Evolutionary conservation across 495 filamentous ascomycete species (phyloP).

Genomic region (Hypomontagnella submonticulosa): DNA sequence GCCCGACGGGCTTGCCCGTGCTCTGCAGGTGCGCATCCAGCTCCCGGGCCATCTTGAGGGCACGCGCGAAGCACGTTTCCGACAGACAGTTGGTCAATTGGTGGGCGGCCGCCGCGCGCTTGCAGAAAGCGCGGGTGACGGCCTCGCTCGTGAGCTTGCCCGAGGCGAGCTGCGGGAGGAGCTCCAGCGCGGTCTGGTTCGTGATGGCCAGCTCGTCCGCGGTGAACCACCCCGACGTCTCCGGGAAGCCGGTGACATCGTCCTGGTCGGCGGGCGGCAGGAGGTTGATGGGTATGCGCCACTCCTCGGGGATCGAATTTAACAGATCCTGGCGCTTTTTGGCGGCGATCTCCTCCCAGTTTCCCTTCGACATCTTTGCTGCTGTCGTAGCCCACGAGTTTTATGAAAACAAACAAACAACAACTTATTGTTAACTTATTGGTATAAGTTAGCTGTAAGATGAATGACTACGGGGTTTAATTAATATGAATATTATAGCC

Average conservation of each 20-base stretch:
- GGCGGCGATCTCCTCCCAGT: conserved; percentile 53
- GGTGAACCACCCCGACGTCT: conserved; percentile 53
- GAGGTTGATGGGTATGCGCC: conserved; percentile 52
- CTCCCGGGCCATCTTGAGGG: conserved; percentile 35
- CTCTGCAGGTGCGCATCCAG: conserved; percentile 67
- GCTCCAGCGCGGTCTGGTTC: conserved; percentile 39
- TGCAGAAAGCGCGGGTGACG: conserved; percentile 53
- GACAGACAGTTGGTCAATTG: conserved; percentile 51
- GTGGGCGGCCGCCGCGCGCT: conserved; percentile 49
- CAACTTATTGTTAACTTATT: not conserved
- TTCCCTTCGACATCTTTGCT: conserved; percentile 32
- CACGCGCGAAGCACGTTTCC: conserved; percentile 49
- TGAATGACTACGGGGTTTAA: no score
- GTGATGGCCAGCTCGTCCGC: conserved; percentile 50
- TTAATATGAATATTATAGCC: no score
- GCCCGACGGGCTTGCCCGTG: conserved; percentile 64
- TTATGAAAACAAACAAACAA: not conserved
- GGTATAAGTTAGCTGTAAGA: no score
- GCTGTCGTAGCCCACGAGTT: not conserved
- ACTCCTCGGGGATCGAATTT: conserved; percentile 54
- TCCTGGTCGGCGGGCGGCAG: conserved; percentile 52
- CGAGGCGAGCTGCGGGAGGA: conserved; percentile 45
- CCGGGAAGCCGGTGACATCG: conserved; percentile 54
- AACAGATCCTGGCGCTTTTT: conserved; percentile 51
- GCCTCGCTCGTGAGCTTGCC: conserved; percentile 46